Base-by-base conservation (phyloP, 805 yeast genomes). In the Blastobotrys attinorum region DNA sequence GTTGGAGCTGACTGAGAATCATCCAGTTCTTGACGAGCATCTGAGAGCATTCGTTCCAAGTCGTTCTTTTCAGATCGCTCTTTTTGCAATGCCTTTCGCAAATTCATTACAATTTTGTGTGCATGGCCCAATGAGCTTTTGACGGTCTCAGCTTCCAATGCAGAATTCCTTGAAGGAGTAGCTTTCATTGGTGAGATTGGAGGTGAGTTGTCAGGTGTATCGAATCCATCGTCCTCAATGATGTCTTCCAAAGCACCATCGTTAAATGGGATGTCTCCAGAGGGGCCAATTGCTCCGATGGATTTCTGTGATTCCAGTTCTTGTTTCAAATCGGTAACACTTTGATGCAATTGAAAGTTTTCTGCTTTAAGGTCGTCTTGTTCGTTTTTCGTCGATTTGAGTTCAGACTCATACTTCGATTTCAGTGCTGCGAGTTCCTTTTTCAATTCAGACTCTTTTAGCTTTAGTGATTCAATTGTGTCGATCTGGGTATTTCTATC, bases 111-210 rank as follows among this genome's bases (percentile, higher is more conserved):
- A 2, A 78, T 73, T 47, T 72, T 69, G 53, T 80, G 76, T 3
- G 89, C 82, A 60, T 74, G 84, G 15, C 70, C 68, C 51, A 85
- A 67, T 20, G 83, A 79, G 0, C 82, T 72, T 49, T 73, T 70
- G 50, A 83, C 62, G 1, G 88, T 79, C 54, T 84, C 89, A 2
- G 75, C 64, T 55, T 83, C 86, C 35, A 83, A 54, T n/a, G 49
- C 57, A 11, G 56, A 44, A 42, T 59, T 53, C 35, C 57, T 55
- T 8, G 60, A 49, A 4, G 63, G 61, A 7, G 64, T 55, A 1
- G 54, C 56, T 39, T 60, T 60, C 33, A 62, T 53, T 1, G 66
- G 66, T 3, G 66, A 62, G 31, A 49, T 25, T 10, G 63, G 61
- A 21, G 64, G 59, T 4, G 61, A 53, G 8, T 48, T 46, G 7